Conservation (phyloP, 1,284 basidiomycete genomes). For the Fomitopsis schrenkii region DNA sequence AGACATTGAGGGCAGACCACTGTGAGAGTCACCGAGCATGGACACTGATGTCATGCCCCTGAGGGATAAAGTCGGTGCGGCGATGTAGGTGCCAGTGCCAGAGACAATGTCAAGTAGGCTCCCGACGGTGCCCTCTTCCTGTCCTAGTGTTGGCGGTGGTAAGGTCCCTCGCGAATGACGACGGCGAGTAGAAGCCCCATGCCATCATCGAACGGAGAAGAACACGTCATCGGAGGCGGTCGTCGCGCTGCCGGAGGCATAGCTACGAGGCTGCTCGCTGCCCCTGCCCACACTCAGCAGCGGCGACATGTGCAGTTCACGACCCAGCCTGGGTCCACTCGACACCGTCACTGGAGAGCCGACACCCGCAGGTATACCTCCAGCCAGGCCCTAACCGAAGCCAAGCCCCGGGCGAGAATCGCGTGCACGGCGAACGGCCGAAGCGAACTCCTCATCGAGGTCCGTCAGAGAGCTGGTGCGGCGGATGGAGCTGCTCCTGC, state of each 20-base stretch:
- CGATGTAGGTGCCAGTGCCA: constrained; percentile 41
- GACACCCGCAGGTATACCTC: constrained; percentile 35
- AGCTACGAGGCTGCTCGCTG: constrained; percentile 30
- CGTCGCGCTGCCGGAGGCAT: constrained; percentile 26
- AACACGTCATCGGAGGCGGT: constrained; percentile 56
- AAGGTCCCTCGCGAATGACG: constrained; percentile 24
- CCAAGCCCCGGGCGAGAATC: constrained; percentile 42
- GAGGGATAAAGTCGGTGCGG: constrained; percentile 51
- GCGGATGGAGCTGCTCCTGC: constrained; percentile 53
- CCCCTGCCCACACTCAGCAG: constrained; percentile 42
- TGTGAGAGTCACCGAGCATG: constrained; percentile 54
- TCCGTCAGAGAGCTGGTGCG: constrained; percentile 76
- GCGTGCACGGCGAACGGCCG: constrained; percentile 41
- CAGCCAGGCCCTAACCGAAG: constrained; percentile 37
- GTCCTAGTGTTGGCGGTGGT: constrained; percentile 18
- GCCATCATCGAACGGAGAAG: constrained; percentile 36
- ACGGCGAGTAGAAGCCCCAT: constrained; percentile 31
- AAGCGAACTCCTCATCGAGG: constrained; percentile 64
- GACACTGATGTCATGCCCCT: constrained; percentile 53
- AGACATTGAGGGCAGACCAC: constrained; percentile 29
- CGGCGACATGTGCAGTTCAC: constrained; percentile 56
- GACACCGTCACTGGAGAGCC: constrained; percentile 52
- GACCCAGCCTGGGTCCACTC: constrained; percentile 48
- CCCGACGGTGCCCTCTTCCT: constrained; percentile 23
- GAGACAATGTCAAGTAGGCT: constrained; percentile 35